phyloP scores from a whole-genome alignment of 345 rosid species.

The Camelina sativa region DNA sequence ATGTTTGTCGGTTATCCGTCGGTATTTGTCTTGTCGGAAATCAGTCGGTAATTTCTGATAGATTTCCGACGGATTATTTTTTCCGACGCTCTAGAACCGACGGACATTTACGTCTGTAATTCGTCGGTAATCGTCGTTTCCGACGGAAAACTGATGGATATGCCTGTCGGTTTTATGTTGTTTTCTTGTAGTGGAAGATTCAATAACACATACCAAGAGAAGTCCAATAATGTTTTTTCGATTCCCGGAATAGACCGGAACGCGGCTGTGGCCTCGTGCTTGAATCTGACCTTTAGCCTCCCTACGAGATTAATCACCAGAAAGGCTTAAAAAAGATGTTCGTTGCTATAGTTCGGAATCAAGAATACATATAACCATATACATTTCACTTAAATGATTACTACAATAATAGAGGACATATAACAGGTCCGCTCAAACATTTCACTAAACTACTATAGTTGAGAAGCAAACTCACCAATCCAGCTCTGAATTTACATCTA shows the following conservation, averaged over 20 bases:
- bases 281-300: conserved; percentile 90
- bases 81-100: no score
- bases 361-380: background rate
- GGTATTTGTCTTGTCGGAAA: no score
- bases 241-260: conserved; percentile 90
- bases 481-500: conserved; percentile 91
- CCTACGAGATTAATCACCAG: conserved; percentile 53
- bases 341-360: background rate
- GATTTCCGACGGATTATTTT: no score
- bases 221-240: conserved; percentile 89
- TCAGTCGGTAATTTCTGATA: no score
- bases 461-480: conserved; percentile 66
- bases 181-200: no score
- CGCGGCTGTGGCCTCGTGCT: conserved; percentile 95
- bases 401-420: no score
- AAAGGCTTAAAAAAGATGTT: no score
- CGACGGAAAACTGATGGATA: no score
- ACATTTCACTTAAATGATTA: background rate
- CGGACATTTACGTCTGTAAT: no score
- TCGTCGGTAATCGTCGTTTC: no score
- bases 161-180: no score
- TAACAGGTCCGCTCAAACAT: background rate
- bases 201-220: conserved; percentile 68
- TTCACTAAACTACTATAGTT: background rate
- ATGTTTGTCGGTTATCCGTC: no score